phyloP scores from a whole-genome alignment of 2,329 filamentous ascomycete genomes.

The Lithohypha guttulata region DNA sequence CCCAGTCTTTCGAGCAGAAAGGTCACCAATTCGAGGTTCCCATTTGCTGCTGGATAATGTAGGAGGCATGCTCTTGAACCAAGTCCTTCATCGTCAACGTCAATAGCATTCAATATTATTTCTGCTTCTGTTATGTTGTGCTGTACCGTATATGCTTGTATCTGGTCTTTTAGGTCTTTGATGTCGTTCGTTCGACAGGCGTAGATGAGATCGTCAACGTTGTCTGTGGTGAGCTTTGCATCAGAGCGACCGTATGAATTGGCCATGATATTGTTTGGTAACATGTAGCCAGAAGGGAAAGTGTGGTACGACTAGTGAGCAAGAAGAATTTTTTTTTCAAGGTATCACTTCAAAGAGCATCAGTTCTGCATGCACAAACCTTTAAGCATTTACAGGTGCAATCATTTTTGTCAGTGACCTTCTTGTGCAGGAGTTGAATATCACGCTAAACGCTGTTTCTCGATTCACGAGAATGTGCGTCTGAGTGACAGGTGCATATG shows the following conservation, averaged over 20 bases:
- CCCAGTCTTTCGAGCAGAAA: slow-evolving; percentile 17
- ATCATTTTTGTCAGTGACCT: too few species aligned
- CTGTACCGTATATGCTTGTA: slow-evolving; percentile 51
- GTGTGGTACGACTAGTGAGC: too few species aligned
- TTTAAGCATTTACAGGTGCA: too few species aligned
- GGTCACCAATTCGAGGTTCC: slow-evolving; percentile 56
- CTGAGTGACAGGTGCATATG: too few species aligned
- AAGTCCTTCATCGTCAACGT: slow-evolving; percentile 55
- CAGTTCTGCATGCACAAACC: too few species aligned
- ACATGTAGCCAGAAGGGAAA: too few species aligned
- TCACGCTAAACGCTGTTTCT: too few species aligned
- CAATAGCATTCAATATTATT: slow-evolving; percentile 59
- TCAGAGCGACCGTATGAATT: slow-evolving; percentile 8
- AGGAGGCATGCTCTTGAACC: slow-evolving; percentile 42
- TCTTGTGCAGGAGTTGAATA: too few species aligned
- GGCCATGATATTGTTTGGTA: too few species aligned
- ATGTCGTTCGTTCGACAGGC: slow-evolving; percentile 69
- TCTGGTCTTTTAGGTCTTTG: slow-evolving; percentile 50
- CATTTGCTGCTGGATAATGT: slow-evolving; percentile 90
- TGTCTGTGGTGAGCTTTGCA: slow-evolving; percentile 14
- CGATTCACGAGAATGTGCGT: too few species aligned
- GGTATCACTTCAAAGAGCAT: too few species aligned
- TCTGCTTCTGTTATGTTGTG: slow-evolving; percentile 51
- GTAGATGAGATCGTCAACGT: slow-evolving; percentile 79
- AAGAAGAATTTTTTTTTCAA: too few species aligned